phyloP scores from a whole-genome alignment of 2,329 filamentous ascomycete genomes.

The Fusarium sp. region DNA sequence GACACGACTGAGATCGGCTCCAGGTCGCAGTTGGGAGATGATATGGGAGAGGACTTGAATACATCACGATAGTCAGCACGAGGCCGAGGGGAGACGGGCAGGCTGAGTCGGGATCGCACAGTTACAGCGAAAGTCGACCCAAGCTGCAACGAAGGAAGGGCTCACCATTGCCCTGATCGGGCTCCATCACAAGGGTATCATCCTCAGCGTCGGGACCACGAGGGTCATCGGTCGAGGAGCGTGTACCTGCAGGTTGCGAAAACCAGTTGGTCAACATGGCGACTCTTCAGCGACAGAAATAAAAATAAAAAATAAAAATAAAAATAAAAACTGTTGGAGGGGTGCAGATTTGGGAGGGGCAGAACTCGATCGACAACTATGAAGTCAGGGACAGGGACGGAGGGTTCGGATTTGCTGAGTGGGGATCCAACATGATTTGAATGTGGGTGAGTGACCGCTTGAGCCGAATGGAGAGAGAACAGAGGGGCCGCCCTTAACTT shows the following conservation, averaged over 20 bases:
- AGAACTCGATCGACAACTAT: constrained; percentile 16
- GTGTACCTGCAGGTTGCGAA: constrained; percentile 55
- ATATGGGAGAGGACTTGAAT: constrained; percentile 89
- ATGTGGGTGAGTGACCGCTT: constrained; percentile 39
- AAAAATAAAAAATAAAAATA: not conserved
- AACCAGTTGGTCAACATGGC: constrained; percentile 59
- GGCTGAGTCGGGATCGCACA: constrained; percentile 10
- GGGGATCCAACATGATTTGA: constrained; percentile 20
- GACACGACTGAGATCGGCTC: constrained; percentile 93
- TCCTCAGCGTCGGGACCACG: constrained; percentile 61
- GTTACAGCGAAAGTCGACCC: constrained; percentile 13
- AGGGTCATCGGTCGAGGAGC: constrained; percentile 68
- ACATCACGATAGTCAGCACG: constrained; percentile 27
- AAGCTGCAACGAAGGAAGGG: constrained; percentile 11
- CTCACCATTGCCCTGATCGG: constrained; percentile 92
- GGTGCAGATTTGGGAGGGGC: constrained; percentile 26
- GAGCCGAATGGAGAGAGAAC: constrained; percentile 25
- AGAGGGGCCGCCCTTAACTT: constrained; percentile 25
- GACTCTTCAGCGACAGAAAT: constrained; percentile 16
- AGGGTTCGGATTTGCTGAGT: constrained; percentile 39
- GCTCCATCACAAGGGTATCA: constrained; percentile 86
- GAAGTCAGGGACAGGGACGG: constrained; percentile 23
- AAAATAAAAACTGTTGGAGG: constrained; percentile 27
- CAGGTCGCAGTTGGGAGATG: constrained; percentile 95
- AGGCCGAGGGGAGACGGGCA: not conserved